Base-by-base conservation (phyloP, 345 rosid genomes). In the Brassica incana region DNA sequence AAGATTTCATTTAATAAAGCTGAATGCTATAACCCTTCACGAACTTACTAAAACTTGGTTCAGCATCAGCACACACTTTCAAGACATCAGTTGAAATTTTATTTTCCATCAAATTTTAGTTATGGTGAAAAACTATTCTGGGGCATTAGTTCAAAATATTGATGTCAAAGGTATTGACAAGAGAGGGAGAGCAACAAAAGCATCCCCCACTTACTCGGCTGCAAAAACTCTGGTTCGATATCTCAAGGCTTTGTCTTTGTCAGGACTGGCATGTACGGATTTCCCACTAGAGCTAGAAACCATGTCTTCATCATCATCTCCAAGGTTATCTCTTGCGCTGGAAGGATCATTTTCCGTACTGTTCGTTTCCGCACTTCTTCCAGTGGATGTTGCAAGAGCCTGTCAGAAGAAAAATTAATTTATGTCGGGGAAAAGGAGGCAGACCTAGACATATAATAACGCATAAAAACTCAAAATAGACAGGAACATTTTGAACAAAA, bases 201-300 rank as follows among this genome's bases (percentile, higher is more conserved):
- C 12, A 73, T 78, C 61, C 60, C 35, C 54, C 63, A 83, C 95
- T 81, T 91, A 95, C 99, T 92, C 98, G 43, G 98, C 99, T 80
- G 99, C 99, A 85, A 95, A 95, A 83, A 88, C 89, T 86, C 97
- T 86, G 32, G 99, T 95, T 75, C 97, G 88, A 77, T 89, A 87
- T 91, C 99, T 87, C 73, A 95, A 96, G 83, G 91, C 90, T 83
- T 89, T 91, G 72, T 91, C 89, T 85, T 89, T 86, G 66, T 83
- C 90, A 75, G 67, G 83, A 86, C 87, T 86, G 76, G 77, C 69
- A 78, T 84, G 96, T 69, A 76, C 43, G 25, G 90, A 62, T 66
- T 82, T 79, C 69, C 83, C 85, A 70, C 79, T 85, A 54, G 88
- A 84, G 77, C 81, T 84, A 82, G 95, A 88, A 67, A 95, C 99